A percentile compares a stretch with the other conserved stretches of the same genome.
Evolutionary conservation across 148 eudicot genomes (phyloP).

Genomic region (Euryodendron excelsum): DNA sequence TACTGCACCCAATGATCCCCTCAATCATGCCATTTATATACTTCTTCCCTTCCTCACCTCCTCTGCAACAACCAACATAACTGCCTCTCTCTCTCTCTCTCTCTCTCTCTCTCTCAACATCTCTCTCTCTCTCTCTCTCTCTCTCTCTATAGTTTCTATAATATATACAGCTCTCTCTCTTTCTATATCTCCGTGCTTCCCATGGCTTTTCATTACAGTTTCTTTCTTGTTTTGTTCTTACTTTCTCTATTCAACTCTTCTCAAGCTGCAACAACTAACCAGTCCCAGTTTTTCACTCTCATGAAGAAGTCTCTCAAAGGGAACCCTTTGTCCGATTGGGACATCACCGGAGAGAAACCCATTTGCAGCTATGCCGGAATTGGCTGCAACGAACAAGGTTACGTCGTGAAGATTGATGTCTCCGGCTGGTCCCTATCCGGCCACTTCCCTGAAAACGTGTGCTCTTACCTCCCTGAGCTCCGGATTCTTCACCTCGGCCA

Average conservation of each 20-base stretch:
- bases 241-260: conserved; percentile 21
- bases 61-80: conserved; percentile 27
- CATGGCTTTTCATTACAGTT: conserved; percentile 36
- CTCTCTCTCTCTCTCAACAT: not conserved
- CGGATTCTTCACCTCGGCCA: conserved; percentile 44
- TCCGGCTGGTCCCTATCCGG: conserved; percentile 56
- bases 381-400: conserved; percentile 47
- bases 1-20: conserved; percentile 36
- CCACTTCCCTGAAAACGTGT: conserved; percentile 50
- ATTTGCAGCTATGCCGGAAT: conserved; percentile 59
- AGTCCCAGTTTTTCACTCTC: conserved; percentile 50
- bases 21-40: conserved; percentile 47
- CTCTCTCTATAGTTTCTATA: no score
- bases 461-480: conserved; percentile 59
- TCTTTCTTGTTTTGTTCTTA: conserved; percentile 27
- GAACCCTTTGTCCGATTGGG: conserved; percentile 45
- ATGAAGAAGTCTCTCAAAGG: conserved; percentile 56
- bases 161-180: no score
- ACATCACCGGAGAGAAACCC: conserved; percentile 23
- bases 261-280: conserved; percentile 32
- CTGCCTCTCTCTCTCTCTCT: conserved; percentile 6
- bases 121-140: no score
- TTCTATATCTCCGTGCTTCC: not conserved
- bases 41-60: conserved; percentile 21
- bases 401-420: conserved; percentile 41